These are phyloP conservation scores for Phytophthora pluvialis DNA, from an alignment of 352 stramenopile genomes.

Conservation along the genomic window DNA sequence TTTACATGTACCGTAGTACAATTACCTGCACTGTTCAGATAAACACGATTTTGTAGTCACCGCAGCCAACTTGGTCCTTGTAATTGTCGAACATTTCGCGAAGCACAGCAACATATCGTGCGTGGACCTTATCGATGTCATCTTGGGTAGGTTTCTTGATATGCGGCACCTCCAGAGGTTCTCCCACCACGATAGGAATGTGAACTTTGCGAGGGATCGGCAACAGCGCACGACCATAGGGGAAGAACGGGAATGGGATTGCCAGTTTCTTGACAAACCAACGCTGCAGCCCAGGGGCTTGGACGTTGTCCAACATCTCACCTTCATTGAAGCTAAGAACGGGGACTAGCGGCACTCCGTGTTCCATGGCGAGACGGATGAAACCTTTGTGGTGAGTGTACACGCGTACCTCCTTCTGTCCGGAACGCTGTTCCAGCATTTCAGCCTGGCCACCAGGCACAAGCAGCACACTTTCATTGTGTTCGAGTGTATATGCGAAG, in stretches of 20 bases:
- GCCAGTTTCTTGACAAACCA: conserved; percentile 77
- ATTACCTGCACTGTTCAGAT: too few species aligned
- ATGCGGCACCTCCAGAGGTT: conserved; percentile 49
- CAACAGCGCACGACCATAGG: conserved; percentile 64
- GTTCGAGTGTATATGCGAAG: conserved; percentile 48
- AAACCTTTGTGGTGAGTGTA: conserved; percentile 79
- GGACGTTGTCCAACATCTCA: conserved; percentile 80
- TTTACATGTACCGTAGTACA: too few species aligned
- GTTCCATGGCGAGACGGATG: conserved; percentile 72
- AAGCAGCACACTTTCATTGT: conserved; percentile 66
- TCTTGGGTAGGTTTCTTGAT: conserved; percentile 46
- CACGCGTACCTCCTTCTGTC: conserved; percentile 57
- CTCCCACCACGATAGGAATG: conserved; percentile 63
- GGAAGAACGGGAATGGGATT: conserved; percentile 74
- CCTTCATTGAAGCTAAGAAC: conserved; percentile 81
- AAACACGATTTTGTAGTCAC: conserved; percentile 65
- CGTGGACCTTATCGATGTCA: conserved; percentile 60
- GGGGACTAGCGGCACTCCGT: conserved; percentile 67
- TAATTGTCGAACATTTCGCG: conserved; percentile 62
- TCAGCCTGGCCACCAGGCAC: conserved; percentile 79
- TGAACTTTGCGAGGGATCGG: conserved; percentile 64
- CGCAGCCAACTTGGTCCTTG: conserved; percentile 69
- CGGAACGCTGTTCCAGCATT: conserved; percentile 72
- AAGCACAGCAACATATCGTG: conserved; percentile 55
- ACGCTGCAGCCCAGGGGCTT: conserved; percentile 59